Evolutionary conservation across 2,329 filamentous ascomycete genomes (phyloP).

Genomic region (Leptodontidium sp.): DNA sequence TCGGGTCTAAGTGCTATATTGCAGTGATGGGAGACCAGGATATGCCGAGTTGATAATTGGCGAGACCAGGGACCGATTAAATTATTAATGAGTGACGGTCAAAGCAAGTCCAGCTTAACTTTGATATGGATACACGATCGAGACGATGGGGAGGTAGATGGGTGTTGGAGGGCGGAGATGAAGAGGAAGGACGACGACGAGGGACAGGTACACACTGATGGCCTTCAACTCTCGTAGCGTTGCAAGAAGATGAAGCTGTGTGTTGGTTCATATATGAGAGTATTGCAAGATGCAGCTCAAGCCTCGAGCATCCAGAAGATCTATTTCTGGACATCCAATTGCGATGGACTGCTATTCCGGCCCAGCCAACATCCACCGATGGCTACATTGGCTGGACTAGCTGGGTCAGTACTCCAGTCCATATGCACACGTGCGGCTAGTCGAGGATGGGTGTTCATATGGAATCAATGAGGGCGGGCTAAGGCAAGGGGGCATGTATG

Average conservation of each 20-base stretch:
- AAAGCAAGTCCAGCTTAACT: constrained; percentile 49
- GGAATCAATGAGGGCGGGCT: constrained; percentile 18
- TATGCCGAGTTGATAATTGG: constrained; percentile 44
- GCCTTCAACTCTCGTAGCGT: constrained; percentile 41
- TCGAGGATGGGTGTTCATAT: constrained; percentile 34
- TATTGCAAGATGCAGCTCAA: constrained; percentile 34
- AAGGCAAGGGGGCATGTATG: constrained; percentile 27
- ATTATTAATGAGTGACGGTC: constrained; percentile 51
- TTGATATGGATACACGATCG: constrained; percentile 37
- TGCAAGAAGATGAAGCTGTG: constrained; percentile 33
- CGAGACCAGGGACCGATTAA: constrained; percentile 50
- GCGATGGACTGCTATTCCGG: constrained; percentile 49
- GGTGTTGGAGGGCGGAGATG: constrained; percentile 31
- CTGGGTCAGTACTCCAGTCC: constrained; percentile 32
- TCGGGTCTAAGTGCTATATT: constrained; percentile 36
- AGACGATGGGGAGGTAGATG: constrained; percentile 43
- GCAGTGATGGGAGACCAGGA: constrained; percentile 41
- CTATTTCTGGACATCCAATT: constrained; percentile 53
- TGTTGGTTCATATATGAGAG: constrained; percentile 45
- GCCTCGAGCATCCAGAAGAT: constrained; percentile 49
- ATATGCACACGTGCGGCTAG: constrained; percentile 46
- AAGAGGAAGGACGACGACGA: constrained; percentile 35
- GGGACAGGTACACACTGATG: constrained; percentile 39
- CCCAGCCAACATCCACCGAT: constrained; percentile 47
- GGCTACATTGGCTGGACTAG: constrained; percentile 14